A percentile compares a stretch with the other conserved stretches of the same genome.
Evolutionary conservation across 345 rosid genomes (phyloP).

Genomic region (Populus deltoides): DNA sequence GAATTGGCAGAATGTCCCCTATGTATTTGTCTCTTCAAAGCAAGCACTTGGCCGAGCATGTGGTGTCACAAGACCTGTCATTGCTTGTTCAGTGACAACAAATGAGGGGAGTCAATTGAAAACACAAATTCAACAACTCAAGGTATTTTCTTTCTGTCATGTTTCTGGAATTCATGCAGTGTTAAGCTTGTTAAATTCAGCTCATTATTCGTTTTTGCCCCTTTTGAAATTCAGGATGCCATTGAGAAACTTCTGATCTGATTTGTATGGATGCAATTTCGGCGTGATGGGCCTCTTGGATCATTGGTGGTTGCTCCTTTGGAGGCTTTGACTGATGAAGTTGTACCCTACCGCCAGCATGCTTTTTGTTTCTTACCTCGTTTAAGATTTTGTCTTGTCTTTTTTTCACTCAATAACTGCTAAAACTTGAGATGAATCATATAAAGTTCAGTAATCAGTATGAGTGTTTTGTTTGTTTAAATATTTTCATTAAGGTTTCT

Average conservation of each 20-base stretch:
- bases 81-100: slow-evolving; percentile 80
- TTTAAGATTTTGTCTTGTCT: neutral
- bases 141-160: slow-evolving; percentile 37
- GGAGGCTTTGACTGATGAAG: slow-evolving; percentile 25
- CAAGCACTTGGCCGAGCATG: slow-evolving; percentile 97
- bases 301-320: slow-evolving; percentile 29
- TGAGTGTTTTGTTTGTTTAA: neutral
- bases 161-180: neutral
- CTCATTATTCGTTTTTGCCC: neutral
- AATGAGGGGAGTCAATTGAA: slow-evolving; percentile 88
- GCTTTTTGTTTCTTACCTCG: neutral
- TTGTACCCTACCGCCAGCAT: neutral
- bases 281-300: slow-evolving; percentile 92
- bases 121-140: slow-evolving; percentile 78
- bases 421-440: neutral
- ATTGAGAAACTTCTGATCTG: slow-evolving; percentile 91
- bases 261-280: slow-evolving; percentile 29
- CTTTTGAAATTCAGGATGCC: slow-evolving; percentile 62
- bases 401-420: neutral
- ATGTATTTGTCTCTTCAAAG: slow-evolving; percentile 96
- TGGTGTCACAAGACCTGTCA: slow-evolving; percentile 94
- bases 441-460: neutral
- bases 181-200: neutral
- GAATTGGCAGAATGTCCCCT: slow-evolving; percentile 83
- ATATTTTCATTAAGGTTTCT: neutral